Evolutionary conservation across 352 stramenopile genomes (phyloP), one percentile per base, ranked within the genome.

Genomic region (Phytophthora vignae): DNA sequence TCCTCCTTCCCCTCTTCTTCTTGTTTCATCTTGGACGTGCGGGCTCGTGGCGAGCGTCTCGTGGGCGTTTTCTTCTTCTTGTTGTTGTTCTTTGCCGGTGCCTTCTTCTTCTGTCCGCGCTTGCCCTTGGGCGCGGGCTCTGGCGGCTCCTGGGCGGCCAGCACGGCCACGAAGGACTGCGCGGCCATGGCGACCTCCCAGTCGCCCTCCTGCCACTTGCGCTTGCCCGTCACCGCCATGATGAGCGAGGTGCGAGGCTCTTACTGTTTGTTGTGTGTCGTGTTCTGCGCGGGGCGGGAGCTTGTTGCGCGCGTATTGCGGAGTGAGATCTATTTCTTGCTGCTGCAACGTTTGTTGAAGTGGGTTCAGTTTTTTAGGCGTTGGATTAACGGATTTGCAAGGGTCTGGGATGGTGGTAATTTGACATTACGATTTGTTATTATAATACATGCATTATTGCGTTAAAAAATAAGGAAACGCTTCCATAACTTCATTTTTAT

Each of bases 101-200:
- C 36, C 36, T 42, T 42, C 36, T 42, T 42, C 36, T 42, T 42
- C 14, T 15, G 10, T 10, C 11, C 14, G 10, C 36, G 50, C 52
- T 46, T 65, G 17, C 21, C 5, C 33, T 71, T 57, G 19, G 55
- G 22, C 55, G 65, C 27, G 17, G 55, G 36, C 27, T 71, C 36
- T 42, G 36, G 36, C 11, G 36, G 36, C 36, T 17, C 36, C 11
- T 42, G 46, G 9, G 69, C 62, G 11, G 85, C 85, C 54, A 78
- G 82, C 58, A 93, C 77, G n/a, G 85, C 85, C 25, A 93, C 78
- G 60, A 84, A 93, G 48, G 73, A 85, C 73, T 88, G 82, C 38
- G 85, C 85, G 49, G 77, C 82, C 73, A 93, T 73, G 11, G 69
- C 82, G 44, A 93, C 69, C 49, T 92, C 86, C 86, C 86, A 93